Evolutionary conservation across 306 rosid genomes (phyloP).

Genomic region (Casuarina cunninghamiana): DNA sequence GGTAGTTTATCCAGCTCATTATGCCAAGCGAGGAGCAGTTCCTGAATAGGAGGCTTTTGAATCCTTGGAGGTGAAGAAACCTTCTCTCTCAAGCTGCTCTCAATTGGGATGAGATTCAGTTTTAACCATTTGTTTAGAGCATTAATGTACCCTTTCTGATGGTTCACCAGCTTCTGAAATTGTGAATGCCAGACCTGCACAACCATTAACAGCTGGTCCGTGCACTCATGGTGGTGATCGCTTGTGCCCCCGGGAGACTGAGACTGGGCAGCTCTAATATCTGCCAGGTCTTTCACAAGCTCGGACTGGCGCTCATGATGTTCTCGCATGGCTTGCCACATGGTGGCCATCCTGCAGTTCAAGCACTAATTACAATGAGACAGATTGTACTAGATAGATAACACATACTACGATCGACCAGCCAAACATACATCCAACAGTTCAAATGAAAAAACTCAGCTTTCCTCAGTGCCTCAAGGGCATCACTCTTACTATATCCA

Average conservation of each 20-base stretch:
- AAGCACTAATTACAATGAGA: conserved; percentile 8
- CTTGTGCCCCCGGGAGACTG: conserved; percentile 80
- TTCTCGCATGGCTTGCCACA: conserved; percentile 68
- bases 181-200: conserved; percentile 77
- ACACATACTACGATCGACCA: background rate
- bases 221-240: conserved; percentile 80
- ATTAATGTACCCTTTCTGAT: conserved; percentile 73
- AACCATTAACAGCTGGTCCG: conserved; percentile 60
- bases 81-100: conserved; percentile 84
- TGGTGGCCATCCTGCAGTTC: conserved; percentile 74
- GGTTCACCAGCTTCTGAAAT: conserved; percentile 56
- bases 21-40: conserved; percentile 73
- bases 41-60: conserved; percentile 60
- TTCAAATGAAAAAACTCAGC: background rate
- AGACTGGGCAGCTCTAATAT: conserved; percentile 47
- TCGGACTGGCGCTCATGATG: conserved; percentile 61
- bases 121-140: conserved; percentile 72
- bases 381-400: background rate
- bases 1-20: conserved; percentile 78
- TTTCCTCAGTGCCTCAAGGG: background rate
- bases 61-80: conserved; percentile 93
- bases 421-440: background rate
- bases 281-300: conserved; percentile 33
- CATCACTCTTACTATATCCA: background rate
- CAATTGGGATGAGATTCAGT: conserved; percentile 81